phyloP scores from a whole-genome alignment of 1,139 yeast genomes.

The Suhomyces choctaworum region DNA sequence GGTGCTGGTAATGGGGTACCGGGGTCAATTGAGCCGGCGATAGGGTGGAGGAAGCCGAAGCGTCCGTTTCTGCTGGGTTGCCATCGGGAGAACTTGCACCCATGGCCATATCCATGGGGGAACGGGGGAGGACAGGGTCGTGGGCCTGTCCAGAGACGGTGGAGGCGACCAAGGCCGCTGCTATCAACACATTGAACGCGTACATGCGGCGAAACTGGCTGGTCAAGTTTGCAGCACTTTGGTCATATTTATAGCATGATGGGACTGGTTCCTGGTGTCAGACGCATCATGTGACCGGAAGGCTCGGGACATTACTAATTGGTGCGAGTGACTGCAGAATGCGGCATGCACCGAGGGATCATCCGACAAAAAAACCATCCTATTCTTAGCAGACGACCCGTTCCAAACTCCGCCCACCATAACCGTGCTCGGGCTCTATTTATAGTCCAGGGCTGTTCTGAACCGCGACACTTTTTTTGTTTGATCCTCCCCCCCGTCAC shows the following conservation, averaged over 20 bases:
- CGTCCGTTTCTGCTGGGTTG: no score
- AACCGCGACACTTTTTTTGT: no score
- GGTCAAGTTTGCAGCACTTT: slow-evolving; percentile 6
- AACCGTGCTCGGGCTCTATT: no score
- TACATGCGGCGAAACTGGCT: no score
- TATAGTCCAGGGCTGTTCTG: no score
- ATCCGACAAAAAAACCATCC: no score
- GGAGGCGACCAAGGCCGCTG: slow-evolving; percentile 6
- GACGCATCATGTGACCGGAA: slow-evolving; percentile 20
- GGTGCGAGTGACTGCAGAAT: slow-evolving; percentile 1
- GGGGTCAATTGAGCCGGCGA: slow-evolving; percentile 23
- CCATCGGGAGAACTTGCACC: no score
- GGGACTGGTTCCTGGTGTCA: slow-evolving; percentile 1
- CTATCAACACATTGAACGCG: slow-evolving; percentile 3
- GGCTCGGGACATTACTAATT: slow-evolving; percentile 14
- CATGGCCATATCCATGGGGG: background rate
- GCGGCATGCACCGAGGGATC: no score
- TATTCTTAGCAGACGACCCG: no score
- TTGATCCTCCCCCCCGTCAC: no score
- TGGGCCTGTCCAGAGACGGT: slow-evolving; percentile 1
- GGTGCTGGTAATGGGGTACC: slow-evolving; percentile 52
- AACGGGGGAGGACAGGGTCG: background rate
- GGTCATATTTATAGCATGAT: slow-evolving; percentile 7
- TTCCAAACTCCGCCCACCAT: no score
- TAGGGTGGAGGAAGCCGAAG: slow-evolving; percentile 3